Base-by-base conservation (phyloP, 106 monocot genomes). In the Cymbidium sinense region DNA sequence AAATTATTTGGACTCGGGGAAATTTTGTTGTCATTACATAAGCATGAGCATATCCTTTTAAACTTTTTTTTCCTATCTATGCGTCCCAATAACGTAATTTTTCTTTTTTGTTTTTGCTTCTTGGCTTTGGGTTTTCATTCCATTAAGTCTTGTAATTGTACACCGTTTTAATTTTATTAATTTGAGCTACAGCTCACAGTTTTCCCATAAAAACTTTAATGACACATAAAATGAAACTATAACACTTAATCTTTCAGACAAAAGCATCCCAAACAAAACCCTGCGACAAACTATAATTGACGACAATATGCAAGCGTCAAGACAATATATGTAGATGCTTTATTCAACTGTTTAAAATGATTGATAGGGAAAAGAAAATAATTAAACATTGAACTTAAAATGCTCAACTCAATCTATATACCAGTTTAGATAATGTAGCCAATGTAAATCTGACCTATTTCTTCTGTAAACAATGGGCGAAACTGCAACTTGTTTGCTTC, bases 401-500 rank as follows among this genome's bases (percentile, higher is more conserved):
- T 17, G 15, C 67, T 67, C 31, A 67, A 39, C 36, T 7, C 21
- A 36, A 70, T 34, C 17, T 10, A 33, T 70, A 70, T 15, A 34
- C 31, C 7, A 29, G 2, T 10, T 27, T 29, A 28, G 23, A 34
- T 34, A 34, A 34, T 15, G 37, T 71, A n/a, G 71, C n/a, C 2
- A 7, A 74, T 27, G 6, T 25, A 44, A 27, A 74, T 20, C 41
- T 78, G 17, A 99, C 94, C 94, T 80, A 19, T 86, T 70, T 86
- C 87, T 50, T 94, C 79, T 76, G 86, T 72, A 35, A 81, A 72
- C 76, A 90, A 71, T 39, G 91, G 88, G 4, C 87, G 84, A 50
- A 86, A 91, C 30, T 87, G 80, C 61, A 92, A 67, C 87, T 86
- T 89, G 81, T 88, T 85, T 73, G 94, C 94, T 79, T 99, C 98